Base-by-base conservation (phyloP, 768 basidiomycete genomes). In the Suillus tomentosus region DNA sequence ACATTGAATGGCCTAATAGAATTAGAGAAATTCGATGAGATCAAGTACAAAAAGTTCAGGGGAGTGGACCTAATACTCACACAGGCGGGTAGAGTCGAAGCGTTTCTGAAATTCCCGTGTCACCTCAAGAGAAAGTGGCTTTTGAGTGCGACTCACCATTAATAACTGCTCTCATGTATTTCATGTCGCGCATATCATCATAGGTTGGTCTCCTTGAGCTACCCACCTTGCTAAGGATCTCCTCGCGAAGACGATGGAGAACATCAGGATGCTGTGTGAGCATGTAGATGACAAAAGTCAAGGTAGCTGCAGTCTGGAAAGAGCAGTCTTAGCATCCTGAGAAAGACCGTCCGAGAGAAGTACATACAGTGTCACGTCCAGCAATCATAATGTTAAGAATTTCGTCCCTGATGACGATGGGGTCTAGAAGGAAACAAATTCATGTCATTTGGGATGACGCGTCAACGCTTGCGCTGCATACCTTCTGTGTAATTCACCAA, bases 401-500 rank as follows among this genome's bases (percentile, higher is more conserved):
- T 60, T 79, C 78, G 61, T 79, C 78, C 60, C 70, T 71, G 19
- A 79, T 72, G 7, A 77, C 65, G 27, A 64, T 65, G 11, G 64
- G 72, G 63, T 79, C 77, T 78, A 63, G 22, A 37, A 10, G 22
- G 22, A 48, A 55, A 13, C n/a, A 5, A 34, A 53, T 68, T 50
- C 59, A 31, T 50, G 64, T 62, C 45, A 48, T 17, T 17, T 22
- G 13, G 40, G 19, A 13, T 17, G 37, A 9, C 31, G 4, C 6
- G 5, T 40, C 57, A 14, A 27, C 11, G 14, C 11, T 50, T 13
- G 24, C 51, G 66, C 17, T 45, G 64, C 75, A 59, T 37, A 85
- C 85, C 84, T 68, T 86, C 78, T 1, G 85, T 87, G 43, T 79
- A 79, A 42, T 80, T 79, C n/a, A 85, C 79, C 65, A 87, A 68